Evolutionary conservation across 139 green algal genomes (phyloP), one percentile per base, ranked within the genome.

Genomic region (Edaphochlamys debaryana): DNA sequence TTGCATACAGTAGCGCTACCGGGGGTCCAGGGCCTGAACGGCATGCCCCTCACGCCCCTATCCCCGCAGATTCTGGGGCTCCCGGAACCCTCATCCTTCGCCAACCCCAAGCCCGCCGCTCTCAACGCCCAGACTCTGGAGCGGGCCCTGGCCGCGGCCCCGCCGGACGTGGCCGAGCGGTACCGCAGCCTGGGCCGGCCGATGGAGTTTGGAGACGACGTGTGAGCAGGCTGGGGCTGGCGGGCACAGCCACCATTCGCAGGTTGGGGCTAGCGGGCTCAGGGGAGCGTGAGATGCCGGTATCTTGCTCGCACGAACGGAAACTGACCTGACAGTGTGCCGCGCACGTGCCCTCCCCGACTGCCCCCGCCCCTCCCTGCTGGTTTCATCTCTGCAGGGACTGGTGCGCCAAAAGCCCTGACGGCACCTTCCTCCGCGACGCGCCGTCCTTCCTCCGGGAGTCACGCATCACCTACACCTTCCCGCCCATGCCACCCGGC

Each of bases 121-220:
- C 72, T 80, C 25, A 69, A 69, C 73, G 38, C 56, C 27, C 6
- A 25, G 25, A 40, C 73, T 4, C 73, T 80, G 56, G 37, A 69
- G 73, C 2, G 11, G 38, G 73, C 73, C 25, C 73, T 80, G 54
- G 56, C 73, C 27, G 56, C 73, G 4, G 54, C 29, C 19, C 73
- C 73, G 37, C 13, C 30, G 13, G 3, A 5, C 4, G 73, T 80
- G 54, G 52, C 40, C 36, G 37, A 56, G 73, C 56, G 73, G 11
- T 80, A 80, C 73, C 38, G 29, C 27, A 0, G 27, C 8, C 38
- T 41, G 23, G 73, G 73, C 37, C 37, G 73, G 11, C 25, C 45
- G 37, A n/a, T 80, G 38, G 73, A 80, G 54, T 69, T 69, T 30
- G 56, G n/a, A 7, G 48, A 42, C 27, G 73, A 80, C 37, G 11